A percentile compares a stretch with the other conserved stretches of the same genome.
These are phyloP conservation scores for Parastagonospora nodorum DNA, from an alignment of 2,329 filamentous ascomycete species.

Conservation along the genomic window DNA sequence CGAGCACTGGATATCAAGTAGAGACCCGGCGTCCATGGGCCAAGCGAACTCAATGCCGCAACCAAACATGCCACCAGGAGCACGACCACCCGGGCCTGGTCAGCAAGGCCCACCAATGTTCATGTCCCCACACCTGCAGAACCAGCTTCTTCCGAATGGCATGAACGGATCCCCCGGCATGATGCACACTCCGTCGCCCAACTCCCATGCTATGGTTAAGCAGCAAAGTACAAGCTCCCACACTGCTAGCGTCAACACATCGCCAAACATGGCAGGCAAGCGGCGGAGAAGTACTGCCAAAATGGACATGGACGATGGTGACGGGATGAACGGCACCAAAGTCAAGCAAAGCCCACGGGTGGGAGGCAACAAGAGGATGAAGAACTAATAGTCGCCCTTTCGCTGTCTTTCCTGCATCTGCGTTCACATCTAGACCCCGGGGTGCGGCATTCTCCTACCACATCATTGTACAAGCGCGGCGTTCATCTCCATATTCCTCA, in stretches of 20 bases:
- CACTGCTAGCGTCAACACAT: conserved; percentile 64
- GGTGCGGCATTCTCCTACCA: not conserved
- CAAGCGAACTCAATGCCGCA: conserved; percentile 37
- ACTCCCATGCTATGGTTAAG: conserved; percentile 58
- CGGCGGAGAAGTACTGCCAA: conserved; percentile 66
- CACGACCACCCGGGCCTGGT: conserved; percentile 37
- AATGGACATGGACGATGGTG: conserved; percentile 60
- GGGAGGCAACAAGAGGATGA: conserved; percentile 46
- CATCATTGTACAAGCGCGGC: conserved; percentile 34
- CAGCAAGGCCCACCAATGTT: conserved; percentile 50
- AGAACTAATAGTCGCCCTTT: conserved; percentile 21
- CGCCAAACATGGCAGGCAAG: conserved; percentile 65
- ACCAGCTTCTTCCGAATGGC: conserved; percentile 57
- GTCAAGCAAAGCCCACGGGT: conserved; percentile 58
- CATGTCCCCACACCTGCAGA: conserved; percentile 63
- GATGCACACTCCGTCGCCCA: conserved; percentile 54
- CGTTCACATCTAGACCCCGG: not conserved
- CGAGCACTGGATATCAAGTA: conserved; percentile 52
- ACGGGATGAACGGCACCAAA: conserved; percentile 48
- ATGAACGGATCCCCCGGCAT: conserved; percentile 57
- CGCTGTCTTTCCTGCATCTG: conserved; percentile 1
- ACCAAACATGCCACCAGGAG: conserved; percentile 35
- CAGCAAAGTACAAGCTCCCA: conserved; percentile 62
- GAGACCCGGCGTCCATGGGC: conserved; percentile 22
- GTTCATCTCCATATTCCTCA: conserved; percentile 19